phyloP scores from a whole-genome alignment of 108 stramenopile species.

The Nitzschia putrida region DNA sequence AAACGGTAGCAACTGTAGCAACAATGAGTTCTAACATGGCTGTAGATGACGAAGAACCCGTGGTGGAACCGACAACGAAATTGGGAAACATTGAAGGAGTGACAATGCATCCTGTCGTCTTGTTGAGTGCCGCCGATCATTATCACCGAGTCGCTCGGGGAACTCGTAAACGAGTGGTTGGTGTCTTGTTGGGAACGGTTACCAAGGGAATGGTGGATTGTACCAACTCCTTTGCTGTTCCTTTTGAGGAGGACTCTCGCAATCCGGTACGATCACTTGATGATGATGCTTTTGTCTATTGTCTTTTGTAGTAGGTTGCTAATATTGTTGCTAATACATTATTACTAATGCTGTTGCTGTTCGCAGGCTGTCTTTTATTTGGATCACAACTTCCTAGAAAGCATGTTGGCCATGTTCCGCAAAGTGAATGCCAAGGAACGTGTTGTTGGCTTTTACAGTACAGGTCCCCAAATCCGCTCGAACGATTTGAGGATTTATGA shows the following conservation, averaged over 20 bases:
- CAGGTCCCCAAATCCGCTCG: constrained; percentile 85
- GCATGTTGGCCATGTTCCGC: constrained; percentile 79
- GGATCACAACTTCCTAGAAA: constrained; percentile 98
- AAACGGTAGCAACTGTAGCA: too few species aligned
- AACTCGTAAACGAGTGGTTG: constrained; percentile 95
- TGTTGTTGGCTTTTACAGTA: constrained; percentile 95
- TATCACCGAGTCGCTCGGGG: constrained; percentile 97
- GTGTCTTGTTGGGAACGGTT: constrained; percentile 90
- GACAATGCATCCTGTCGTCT: constrained; percentile 95
- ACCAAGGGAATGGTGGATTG: constrained; percentile 81
- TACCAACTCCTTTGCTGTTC: constrained; percentile 97
- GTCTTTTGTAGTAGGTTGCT: too few species aligned
- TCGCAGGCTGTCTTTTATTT: constrained; percentile 88
- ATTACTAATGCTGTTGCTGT: constrained; percentile 4
- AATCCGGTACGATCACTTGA: constrained; percentile 55
- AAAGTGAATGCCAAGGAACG: constrained; percentile 91
- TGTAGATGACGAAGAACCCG: constrained; percentile 28
- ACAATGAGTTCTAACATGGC: constrained; percentile 22
- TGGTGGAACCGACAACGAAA: constrained; percentile 15
- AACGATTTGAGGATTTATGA: constrained; percentile 91
- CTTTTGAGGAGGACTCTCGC: constrained; percentile 96
- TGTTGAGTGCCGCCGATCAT: constrained; percentile 96
- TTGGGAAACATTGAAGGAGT: constrained; percentile 62
- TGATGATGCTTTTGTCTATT: not conserved
- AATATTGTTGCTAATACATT: too few species aligned